Evolutionary conservation across 352 stramenopile species (phyloP), one percentile per base, ranked within the genome.

Genomic region (Phytophthora boehmeriae): DNA sequence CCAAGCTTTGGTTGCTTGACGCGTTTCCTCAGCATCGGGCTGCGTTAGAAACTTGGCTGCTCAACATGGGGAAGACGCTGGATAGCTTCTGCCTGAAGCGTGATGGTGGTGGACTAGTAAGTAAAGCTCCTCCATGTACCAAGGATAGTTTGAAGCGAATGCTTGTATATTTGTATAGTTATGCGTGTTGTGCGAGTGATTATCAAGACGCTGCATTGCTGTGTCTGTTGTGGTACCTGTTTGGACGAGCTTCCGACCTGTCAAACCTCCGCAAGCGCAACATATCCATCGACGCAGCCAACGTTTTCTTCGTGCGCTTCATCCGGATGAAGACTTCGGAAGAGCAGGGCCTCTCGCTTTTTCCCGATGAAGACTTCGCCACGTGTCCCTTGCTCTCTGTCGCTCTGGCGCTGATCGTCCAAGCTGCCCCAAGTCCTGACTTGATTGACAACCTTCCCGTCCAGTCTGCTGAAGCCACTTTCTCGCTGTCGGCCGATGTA

Each of bases 251-350:
- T 8, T 77, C 59, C 0, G 59, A 78, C 19, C n/a, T 71, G 1
- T 41, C 62, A 1, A 23, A 73, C 0, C 8, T 77, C 0, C 47
- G 20, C 8, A 77, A 73, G 23, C 36, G 51, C 16, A 65, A 66
- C 14, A 11, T 78, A 0, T 66, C 56, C 1, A 42, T 71, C 28
- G 50, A 59, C 27, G 32, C 34, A 2, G 59, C 25, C 9, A 34
- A 54, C 2, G 23, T 70, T 0, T 41, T 82, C 32, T 75, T 75
- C 48, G n/a, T 76, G 1, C 59, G 47, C 10, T 70, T 79, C 5
- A 22, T 71, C 5, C 62, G 63, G 1, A 6, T 74, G 22, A 83
- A 79, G 51, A 73, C 63, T 0, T 63, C 57, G 0, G 48, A 79
- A 38, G 60, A 73, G 41, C 59, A 79, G 23, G 56, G 0, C 14